Conservation (phyloP, 2,329 filamentous ascomycete species). For the Didymellaceae sp. region DNA sequence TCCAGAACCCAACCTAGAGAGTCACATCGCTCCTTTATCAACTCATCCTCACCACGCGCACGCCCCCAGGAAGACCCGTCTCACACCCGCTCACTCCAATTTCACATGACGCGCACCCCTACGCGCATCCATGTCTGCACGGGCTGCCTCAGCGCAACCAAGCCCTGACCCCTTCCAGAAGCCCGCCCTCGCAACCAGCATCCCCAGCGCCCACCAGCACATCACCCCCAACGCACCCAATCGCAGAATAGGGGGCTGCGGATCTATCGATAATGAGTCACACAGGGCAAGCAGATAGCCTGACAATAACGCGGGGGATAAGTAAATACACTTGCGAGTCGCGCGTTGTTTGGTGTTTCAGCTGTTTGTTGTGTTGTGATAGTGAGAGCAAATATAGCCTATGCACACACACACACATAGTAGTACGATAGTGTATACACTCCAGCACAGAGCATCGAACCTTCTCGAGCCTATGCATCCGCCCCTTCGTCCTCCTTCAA, state of each 20-base stretch:
- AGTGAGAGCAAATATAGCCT: slow-evolving; percentile 14
- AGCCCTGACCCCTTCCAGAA: slow-evolving; percentile 15
- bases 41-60: too few relatives aligned
- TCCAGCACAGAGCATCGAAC: neutral
- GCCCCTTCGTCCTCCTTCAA: slow-evolving; percentile 44
- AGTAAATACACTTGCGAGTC: too few relatives aligned
- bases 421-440: neutral
- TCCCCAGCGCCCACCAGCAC: slow-evolving; percentile 13
- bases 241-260: slow-evolving; percentile 27
- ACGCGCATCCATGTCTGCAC: slow-evolving; percentile 20
- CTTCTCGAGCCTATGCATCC: slow-evolving; percentile 17
- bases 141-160: slow-evolving; percentile 8
- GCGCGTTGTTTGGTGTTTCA: slow-evolving; percentile 19
- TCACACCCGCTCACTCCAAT: slow-evolving; percentile 26
- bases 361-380: slow-evolving; percentile 18
- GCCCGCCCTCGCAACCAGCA: slow-evolving; percentile 10
- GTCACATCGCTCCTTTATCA: too few relatives aligned
- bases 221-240: slow-evolving; percentile 24
- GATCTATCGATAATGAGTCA: slow-evolving; percentile 24
- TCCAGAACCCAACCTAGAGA: too few relatives aligned
- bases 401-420: too few relatives aligned
- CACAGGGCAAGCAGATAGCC: slow-evolving; percentile 22
- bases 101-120: slow-evolving; percentile 32
- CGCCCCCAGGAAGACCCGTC: slow-evolving; percentile 15
- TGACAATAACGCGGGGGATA: slow-evolving; percentile 22